Evolutionary conservation across 208 protist genomes (phyloP).

Genomic region (Trypanosomatidae sp.): DNA sequence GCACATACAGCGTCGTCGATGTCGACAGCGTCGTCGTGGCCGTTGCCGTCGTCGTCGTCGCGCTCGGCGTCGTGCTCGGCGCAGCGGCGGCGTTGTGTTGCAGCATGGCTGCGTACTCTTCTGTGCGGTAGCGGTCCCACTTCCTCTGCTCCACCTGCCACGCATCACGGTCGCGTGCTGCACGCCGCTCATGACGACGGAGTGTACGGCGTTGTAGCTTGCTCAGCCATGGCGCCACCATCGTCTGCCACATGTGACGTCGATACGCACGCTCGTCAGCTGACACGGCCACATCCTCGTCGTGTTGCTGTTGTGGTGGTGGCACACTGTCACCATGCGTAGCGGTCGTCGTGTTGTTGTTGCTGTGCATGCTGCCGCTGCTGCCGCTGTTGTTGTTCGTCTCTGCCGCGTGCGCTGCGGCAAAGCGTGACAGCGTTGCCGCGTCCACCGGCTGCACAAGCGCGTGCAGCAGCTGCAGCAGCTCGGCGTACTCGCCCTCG

Average conservation of each 20-base stretch:
- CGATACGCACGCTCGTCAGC: conserved; percentile 11
- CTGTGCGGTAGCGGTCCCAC: conserved; percentile 18
- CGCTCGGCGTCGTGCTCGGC: not conserved
- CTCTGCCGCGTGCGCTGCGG: conserved; percentile 4
- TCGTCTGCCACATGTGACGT: conserved; percentile 14
- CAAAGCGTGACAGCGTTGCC: not conserved
- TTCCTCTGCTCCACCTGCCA: conserved; percentile 13
- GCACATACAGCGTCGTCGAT: not conserved
- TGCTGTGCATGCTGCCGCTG: not conserved
- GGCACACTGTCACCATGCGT: not conserved
- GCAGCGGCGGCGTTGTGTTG: not conserved
- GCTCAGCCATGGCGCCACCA: conserved; percentile 14
- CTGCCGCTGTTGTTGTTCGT: not conserved
- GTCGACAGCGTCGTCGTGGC: not conserved
- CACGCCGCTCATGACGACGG: conserved; percentile 2
- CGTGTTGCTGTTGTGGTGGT: conserved; percentile 2
- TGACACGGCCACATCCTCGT: not conserved
- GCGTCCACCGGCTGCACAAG: conserved; percentile 3
- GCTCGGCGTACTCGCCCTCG: conserved; percentile 29
- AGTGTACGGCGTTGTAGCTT: conserved; percentile 7
- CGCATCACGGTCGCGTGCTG: conserved; percentile 1
- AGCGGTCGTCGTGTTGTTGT: not conserved
- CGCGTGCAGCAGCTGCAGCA: conserved; percentile 19
- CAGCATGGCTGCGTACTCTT: conserved; percentile 10
- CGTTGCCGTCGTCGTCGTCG: not conserved